Base-by-base conservation (phyloP, 768 basidiomycete species). In the Sarcodon aspratus region DNA sequence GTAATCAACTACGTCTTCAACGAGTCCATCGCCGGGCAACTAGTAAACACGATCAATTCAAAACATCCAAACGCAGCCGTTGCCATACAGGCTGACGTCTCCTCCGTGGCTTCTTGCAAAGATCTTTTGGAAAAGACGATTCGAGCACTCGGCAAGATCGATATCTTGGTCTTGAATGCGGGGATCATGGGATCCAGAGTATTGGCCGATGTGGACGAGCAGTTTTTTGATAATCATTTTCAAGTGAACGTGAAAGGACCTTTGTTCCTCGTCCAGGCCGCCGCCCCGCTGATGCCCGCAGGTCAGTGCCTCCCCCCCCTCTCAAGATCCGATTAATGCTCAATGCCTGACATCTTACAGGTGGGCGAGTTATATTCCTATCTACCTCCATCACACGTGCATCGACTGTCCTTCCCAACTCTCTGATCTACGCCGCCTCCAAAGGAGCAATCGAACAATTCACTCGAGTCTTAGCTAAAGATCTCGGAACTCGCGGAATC, bases 381-480 rank as follows among this genome's bases (percentile, higher is more conserved):
- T 78, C 76, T 0, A 69, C 70, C 4, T 74, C 72, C 36, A 59
- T 80, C 40, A 74, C 76, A 7, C 55, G 53, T 15, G 63, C 69
- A 8, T 68, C 73, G 0, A 66, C 59, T 15, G 63, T 80, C 33
- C 61, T 66, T 6, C 71, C 78, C 0, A 71, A 72, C 50, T 67
- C 69, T 13, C 66, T 80, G 27, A 62, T 72, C 43, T 80, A 78
- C 61, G 66, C 70, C 49, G 72, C 74, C 27, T 70, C 77, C 0
- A 79, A 80, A 59, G 79, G 75, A 35, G 78, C 79, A 1, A 66
- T 80, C 47, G 78, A 80, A 57, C 79, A 80, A 52, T 64, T 79
- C 40, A 63, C 72, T 33, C 72, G 78, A 12, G 71, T 78, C 18
- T 70, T 81, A 12, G 72, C 78, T 6, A 78, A 80, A 51, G 77